phyloP scores from a whole-genome alignment of 2,329 filamentous ascomycete species.

The Diaporthe velutina region DNA sequence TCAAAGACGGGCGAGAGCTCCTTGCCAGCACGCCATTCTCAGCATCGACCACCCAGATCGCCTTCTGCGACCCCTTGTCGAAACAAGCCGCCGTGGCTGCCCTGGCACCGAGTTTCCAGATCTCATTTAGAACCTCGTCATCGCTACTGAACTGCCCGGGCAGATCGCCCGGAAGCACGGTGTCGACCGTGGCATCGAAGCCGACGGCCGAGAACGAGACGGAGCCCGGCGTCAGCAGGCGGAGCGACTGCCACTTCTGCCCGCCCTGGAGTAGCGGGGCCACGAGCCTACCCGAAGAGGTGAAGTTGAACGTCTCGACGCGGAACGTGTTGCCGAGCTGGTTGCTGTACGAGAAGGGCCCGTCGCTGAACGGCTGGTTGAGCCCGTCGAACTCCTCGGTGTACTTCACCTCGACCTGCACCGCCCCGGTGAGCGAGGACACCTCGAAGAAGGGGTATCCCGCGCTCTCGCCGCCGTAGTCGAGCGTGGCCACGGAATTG shows the following conservation, averaged over 20 bases:
- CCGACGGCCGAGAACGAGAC: constrained; percentile 5
- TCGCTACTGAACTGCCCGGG: constrained; percentile 15
- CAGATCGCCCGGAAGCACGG: not conserved
- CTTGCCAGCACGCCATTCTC: constrained; percentile 45
- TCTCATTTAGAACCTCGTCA: constrained; percentile 12
- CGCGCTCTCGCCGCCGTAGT: constrained; percentile 51
- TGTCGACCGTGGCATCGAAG: constrained; percentile 12
- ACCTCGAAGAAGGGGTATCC: constrained; percentile 52
- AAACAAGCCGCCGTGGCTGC: constrained; percentile 14
- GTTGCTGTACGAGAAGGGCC: constrained; percentile 45
- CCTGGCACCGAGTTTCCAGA: constrained; percentile 28
- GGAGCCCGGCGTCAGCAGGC: constrained; percentile 21
- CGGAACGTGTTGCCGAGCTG: constrained; percentile 52
- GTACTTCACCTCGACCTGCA: constrained; percentile 53
- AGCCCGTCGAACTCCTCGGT: constrained; percentile 49
- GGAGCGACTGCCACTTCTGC: constrained; percentile 27
- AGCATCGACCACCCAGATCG: constrained; percentile 19
- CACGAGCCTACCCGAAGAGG: constrained; percentile 41
- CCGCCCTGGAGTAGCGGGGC: constrained; percentile 18
- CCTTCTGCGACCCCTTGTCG: constrained; percentile 17
- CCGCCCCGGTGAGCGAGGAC: constrained; percentile 40
- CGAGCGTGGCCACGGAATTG: constrained; percentile 43
- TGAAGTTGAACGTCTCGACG: constrained; percentile 54
- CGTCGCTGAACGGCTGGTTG: constrained; percentile 47
- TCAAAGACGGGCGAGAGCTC: constrained; percentile 49